Base-by-base conservation (phyloP, 805 yeast genomes). In the Saccharomyces mikatae region DNA sequence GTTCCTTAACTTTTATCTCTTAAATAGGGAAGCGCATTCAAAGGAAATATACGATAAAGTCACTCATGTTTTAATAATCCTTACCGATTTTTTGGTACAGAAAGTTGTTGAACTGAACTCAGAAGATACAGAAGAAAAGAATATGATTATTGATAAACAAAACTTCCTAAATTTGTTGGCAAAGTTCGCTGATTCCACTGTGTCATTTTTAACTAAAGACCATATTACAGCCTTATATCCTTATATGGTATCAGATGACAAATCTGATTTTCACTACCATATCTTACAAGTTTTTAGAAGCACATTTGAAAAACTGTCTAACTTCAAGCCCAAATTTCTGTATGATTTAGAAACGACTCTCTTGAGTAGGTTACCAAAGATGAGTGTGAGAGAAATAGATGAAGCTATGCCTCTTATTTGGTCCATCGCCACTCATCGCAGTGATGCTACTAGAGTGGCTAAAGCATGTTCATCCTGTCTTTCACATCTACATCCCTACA, bases 381-480 rank as follows among this genome's bases (percentile, higher is more conserved):
- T 84, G 69, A 79, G 76, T 51, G 75, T 77, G 0, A 74, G 66
- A 54, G 94, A 87, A 59, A 67, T 88, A 8, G 80, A 80, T n/a
- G 84, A 83, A 62, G 96, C 92, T 0, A 78, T 88, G 66, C 89
- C 90, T 0, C 76, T 88, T 54, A 69, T 81, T 3, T 83, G 89
- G 86, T 68, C 67, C 8, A 70, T 87, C 0, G 76, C 87, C 1
- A 62, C 58, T 2, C 68, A 78, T 60, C 73, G 76, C 46, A 69
- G 74, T 1, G 81, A 80, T 50, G 75, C 78, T 0, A 54, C 62
- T 0, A 79, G 80, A 57, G 61, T 87, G 4, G 80, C 82, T 0
- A 80, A 77, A 58, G 91, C 91, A 0, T 80, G 88, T 21, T 70
- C 81, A 0, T 81, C 90, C 0, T 80, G 89, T 44, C 65, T 88